Percentiles rank a stretch among this genome's conserved stretches.
These are phyloP conservation scores for Tephrocybe rancida DNA, from an alignment of 768 basidiomycete species.

Conservation along the genomic window DNA sequence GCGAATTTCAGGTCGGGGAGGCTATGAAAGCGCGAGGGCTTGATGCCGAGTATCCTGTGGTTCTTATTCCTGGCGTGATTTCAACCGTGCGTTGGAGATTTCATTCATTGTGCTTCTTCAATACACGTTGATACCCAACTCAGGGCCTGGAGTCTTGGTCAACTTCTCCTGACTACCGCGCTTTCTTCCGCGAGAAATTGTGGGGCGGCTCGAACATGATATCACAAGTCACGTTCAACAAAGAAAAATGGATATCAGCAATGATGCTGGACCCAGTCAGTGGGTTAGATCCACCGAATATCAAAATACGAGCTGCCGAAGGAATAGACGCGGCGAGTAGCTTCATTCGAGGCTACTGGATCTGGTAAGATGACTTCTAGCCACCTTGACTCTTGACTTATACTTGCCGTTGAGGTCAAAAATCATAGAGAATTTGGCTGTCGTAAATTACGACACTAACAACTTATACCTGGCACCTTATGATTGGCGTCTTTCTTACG, in stretches of 20 bases:
- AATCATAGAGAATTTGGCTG: constrained; percentile 93
- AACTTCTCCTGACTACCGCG: constrained; percentile 78
- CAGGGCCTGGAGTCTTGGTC: constrained; percentile 94
- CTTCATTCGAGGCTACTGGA: constrained; percentile 92
- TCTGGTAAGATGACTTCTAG: constrained; percentile 58
- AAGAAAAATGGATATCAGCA: constrained; percentile 86
- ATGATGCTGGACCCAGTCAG: constrained; percentile 92
- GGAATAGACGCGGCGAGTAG: constrained; percentile 89
- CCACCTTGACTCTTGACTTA: not conserved
- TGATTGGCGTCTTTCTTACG: constrained; percentile 88
- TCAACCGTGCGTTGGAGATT: constrained; percentile 62
- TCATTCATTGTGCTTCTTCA: not conserved
- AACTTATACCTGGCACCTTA: constrained; percentile 85
- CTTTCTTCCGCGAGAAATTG: constrained; percentile 90
- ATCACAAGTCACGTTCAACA: constrained; percentile 79
- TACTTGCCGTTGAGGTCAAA: constrained; percentile 61
- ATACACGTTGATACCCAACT: not conserved
- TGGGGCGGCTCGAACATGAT: constrained; percentile 86
- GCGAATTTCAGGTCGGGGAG: constrained; percentile 81
- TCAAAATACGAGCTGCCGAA: constrained; percentile 89
- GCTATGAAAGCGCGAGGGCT: constrained; percentile 64
- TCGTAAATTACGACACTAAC: constrained; percentile 90
- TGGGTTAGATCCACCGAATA: constrained; percentile 84
- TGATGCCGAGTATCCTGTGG: constrained; percentile 73
- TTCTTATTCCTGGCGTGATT: constrained; percentile 89